These are phyloP conservation scores for Trichoderma sp. DNA, from an alignment of 2,329 filamentous ascomycete species.

Conservation along the genomic window DNA sequence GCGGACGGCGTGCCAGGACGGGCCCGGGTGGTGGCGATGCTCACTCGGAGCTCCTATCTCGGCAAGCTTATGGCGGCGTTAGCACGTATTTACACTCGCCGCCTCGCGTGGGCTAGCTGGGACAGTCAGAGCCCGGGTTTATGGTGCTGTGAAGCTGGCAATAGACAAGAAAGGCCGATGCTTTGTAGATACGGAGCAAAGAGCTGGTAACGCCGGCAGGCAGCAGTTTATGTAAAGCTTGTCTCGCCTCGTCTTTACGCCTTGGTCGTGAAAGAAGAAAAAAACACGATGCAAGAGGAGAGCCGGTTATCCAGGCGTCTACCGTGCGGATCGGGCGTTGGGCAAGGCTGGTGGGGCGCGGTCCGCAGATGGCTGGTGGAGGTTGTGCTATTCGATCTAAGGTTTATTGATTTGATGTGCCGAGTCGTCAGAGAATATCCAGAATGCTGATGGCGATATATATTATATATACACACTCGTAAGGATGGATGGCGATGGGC, in stretches of 20 bases:
- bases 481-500: background rate
- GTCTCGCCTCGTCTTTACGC: background rate
- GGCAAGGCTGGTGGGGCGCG: slow-evolving; percentile 11
- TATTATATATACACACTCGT: background rate
- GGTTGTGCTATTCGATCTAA: background rate
- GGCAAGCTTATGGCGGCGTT: slow-evolving; percentile 19
- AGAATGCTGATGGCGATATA: background rate
- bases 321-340: slow-evolving; percentile 7
- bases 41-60: slow-evolving; percentile 17
- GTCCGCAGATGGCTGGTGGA: slow-evolving; percentile 5
- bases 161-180: background rate
- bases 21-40: slow-evolving; percentile 18
- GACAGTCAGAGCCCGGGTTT: background rate
- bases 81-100: slow-evolving; percentile 14
- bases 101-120: background rate
- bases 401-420: background rate
- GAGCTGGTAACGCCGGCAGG: background rate
- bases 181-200: background rate
- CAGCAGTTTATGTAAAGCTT: background rate
- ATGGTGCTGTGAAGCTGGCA: background rate
- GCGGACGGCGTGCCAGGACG: background rate
- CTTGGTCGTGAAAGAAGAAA: background rate
- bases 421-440: background rate
- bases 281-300: background rate
- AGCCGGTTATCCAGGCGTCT: background rate